Percentiles rank a stretch among this genome's conserved stretches.
These are phyloP conservation scores for Dianthus caryophyllus DNA, from an alignment of 148 eudicot species.

Conservation along the genomic window DNA sequence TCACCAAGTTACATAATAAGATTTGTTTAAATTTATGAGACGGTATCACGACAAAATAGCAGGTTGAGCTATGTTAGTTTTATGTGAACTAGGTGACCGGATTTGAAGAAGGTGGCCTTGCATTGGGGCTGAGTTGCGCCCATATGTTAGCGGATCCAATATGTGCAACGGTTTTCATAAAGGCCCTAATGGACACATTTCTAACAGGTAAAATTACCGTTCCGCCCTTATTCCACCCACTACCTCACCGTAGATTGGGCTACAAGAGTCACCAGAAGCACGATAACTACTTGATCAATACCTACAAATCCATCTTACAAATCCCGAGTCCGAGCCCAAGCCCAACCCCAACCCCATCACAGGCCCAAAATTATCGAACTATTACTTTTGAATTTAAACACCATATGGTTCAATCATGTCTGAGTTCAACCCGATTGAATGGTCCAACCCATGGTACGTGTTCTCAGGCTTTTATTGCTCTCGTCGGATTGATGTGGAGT, in stretches of 20 bases:
- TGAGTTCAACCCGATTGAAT: constrained; percentile 23
- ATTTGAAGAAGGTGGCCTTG: constrained; percentile 72
- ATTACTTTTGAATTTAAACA: constrained; percentile 37
- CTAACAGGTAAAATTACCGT: constrained; percentile 26
- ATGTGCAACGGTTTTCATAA: constrained; percentile 42
- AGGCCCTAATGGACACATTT: constrained; percentile 49
- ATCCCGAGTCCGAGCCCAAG: constrained; percentile 18
- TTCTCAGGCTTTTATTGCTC: constrained; percentile 38
- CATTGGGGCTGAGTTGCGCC: constrained; percentile 60
- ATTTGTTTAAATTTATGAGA: too few relatives aligned
- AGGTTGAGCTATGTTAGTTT: neutral
- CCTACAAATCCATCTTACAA: constrained; percentile 36
- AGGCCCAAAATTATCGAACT: constrained; percentile 22
- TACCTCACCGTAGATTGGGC: constrained; percentile 33
- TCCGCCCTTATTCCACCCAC: constrained; percentile 63
- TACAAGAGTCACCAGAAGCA: constrained; percentile 16
- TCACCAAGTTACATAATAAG: too few relatives aligned
- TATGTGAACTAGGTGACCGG: constrained; percentile 41
- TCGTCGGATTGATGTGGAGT: constrained; percentile 49
- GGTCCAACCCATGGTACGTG: neutral
- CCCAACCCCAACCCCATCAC: constrained; percentile 3
- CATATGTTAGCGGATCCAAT: constrained; percentile 58
- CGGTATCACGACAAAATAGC: too few relatives aligned
- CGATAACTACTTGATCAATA: constrained; percentile 31
- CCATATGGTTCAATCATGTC: constrained; percentile 43